phyloP scores from a whole-genome alignment of 2,329 filamentous ascomycete genomes.

The Pseudogymnoascus sp. region DNA sequence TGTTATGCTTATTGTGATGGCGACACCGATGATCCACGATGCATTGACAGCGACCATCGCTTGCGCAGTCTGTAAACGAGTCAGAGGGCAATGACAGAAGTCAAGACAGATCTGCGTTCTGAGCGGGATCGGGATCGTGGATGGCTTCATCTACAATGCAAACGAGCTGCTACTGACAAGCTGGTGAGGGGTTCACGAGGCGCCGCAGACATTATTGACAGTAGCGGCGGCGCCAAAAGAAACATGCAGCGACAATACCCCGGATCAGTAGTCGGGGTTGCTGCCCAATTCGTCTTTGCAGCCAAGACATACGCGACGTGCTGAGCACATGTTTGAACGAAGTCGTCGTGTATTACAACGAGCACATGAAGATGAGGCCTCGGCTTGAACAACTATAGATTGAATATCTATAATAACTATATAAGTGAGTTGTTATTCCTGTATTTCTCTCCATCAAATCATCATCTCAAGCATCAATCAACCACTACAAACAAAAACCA shows the following conservation, averaged over 20 bases:
- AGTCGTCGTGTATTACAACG: background rate
- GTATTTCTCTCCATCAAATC: background rate
- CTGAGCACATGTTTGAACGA: background rate
- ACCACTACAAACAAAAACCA: background rate
- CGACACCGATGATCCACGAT: constrained; percentile 5
- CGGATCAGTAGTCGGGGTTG: background rate
- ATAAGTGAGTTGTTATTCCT: background rate
- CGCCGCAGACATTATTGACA: background rate
- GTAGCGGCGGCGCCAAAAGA: background rate
- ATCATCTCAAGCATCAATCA: background rate
- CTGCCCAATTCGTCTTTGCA: background rate
- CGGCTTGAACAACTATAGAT: background rate
- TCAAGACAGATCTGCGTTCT: background rate
- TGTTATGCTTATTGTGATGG: constrained; percentile 8
- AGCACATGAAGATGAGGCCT: constrained; percentile 6
- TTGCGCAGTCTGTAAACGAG: background rate
- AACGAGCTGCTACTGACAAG: background rate
- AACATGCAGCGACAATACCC: background rate
- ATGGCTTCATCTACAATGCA: background rate
- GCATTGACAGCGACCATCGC: background rate
- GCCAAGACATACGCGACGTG: background rate
- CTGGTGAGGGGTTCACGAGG: background rate
- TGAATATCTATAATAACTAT: background rate
- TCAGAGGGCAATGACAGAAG: background rate
- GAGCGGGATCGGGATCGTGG: background rate